Evolutionary conservation across 495 filamentous ascomycete species (phyloP), one percentile per base, ranked within the genome.

Genomic region (Hypomontagnella monticulosa): DNA sequence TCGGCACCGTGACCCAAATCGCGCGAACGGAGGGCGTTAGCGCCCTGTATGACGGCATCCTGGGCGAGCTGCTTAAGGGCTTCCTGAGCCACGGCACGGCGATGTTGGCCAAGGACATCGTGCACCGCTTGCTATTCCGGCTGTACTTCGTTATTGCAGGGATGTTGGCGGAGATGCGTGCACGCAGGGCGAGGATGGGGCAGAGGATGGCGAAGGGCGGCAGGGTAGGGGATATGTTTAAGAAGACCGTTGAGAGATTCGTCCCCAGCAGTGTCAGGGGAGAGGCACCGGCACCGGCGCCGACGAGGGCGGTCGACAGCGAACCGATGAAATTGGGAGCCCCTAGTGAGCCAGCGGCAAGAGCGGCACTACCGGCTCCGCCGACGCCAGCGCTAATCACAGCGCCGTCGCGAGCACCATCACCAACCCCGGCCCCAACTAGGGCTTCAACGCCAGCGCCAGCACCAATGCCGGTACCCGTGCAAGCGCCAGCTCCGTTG

Each of bases 61-160:
- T 78, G 4, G 91, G 86, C 7, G 92, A 97, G 78, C 76, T 97
- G 34, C 69, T 94, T 4, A 95, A 92, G 71, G 91, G 90, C 0
- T 96, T 97, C 73, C 88, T 97, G 73, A 88, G 86, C 10, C 92
- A 96, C 67, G 93, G 93, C 1, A 85, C 92, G 20, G 93, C 92
- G n/a, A 96, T 96, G 91, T 75, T 96, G 47, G 84, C 91, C 23
- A 97, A 97, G 75, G 90, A 96, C 52, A 76, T 82, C 12, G 85
- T 93, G n/a, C 93, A 97, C 63, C 76, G 82, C n/a, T 66, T 87
- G 14, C 85, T 97, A 57, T 81, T 96, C 18, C 85, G 83, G 60
- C 67, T 87, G 11, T 96, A 94, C 73, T 89, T 79, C 43, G 73
- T 78, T n/a, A 53, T 78, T 11, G 36, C 81, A 33, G 64, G 74